Conservation (phyloP, 1,284 basidiomycete genomes). For the Trichosporon sp. region DNA sequence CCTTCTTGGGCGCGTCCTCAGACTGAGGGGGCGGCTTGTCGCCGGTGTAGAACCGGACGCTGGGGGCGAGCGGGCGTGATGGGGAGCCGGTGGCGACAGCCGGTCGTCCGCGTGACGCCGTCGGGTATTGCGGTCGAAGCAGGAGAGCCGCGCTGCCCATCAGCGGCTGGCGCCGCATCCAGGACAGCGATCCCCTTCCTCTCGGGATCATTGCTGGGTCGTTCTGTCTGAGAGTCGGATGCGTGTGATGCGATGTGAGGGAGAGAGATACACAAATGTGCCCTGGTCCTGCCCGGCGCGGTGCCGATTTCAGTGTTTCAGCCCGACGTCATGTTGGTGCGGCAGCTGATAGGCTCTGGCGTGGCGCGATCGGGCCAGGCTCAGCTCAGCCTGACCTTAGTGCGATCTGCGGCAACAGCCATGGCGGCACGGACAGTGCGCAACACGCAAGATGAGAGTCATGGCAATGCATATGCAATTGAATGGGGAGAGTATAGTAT, state of each 20-base stretch:
- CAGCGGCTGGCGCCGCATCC: not conserved
- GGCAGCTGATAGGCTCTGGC: not conserved
- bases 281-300: not conserved
- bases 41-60: not conserved
- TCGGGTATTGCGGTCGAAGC: not conserved
- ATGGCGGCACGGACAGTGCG: not conserved
- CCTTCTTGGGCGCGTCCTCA: not conserved
- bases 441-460: not conserved
- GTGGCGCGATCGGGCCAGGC: not conserved
- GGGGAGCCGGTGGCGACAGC: not conserved
- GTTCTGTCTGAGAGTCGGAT: not conserved
- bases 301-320: not conserved
- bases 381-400: not conserved
- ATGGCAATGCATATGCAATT: conserved; percentile 15
- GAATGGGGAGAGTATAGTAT: conserved; percentile 11
- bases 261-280: not conserved
- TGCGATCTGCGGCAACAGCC: not conserved
- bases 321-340: not conserved
- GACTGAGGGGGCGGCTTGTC: not conserved
- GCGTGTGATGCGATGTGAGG: not conserved
- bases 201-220: not conserved
- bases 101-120: not conserved
- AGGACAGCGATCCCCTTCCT: not conserved
- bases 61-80: not conserved
- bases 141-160: not conserved